These are phyloP conservation scores for Aureobasidium pullulans DNA, from an alignment of 2,329 filamentous ascomycete species.

Conservation along the genomic window DNA sequence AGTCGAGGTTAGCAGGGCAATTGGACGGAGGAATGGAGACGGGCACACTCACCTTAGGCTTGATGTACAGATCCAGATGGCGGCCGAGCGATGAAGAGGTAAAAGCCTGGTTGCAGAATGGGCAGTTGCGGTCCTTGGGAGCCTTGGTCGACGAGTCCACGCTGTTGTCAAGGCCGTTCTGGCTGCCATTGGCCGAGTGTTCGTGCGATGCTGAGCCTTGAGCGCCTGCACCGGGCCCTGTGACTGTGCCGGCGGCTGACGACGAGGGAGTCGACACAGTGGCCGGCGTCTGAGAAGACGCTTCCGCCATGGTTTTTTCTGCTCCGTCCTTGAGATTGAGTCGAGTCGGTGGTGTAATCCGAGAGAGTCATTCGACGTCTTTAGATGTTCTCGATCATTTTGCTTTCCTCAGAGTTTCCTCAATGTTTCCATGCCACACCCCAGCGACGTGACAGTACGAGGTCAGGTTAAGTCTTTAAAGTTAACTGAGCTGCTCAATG, in stretches of 20 bases:
- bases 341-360: background rate
- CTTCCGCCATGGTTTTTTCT: slow-evolving; percentile 13
- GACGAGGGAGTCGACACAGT: slow-evolving; percentile 10
- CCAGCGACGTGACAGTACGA: slow-evolving; percentile 2
- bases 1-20: background rate
- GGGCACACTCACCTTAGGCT: slow-evolving; percentile 52
- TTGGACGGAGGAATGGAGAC: background rate
- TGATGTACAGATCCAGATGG: slow-evolving; percentile 90
- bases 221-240: background rate
- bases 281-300: slow-evolving; percentile 7
- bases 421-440: slow-evolving; percentile 11
- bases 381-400: slow-evolving; percentile 8
- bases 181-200: slow-evolving; percentile 11
- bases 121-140: slow-evolving; percentile 79
- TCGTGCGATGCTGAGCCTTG: slow-evolving; percentile 13
- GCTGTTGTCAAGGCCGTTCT: slow-evolving; percentile 1
- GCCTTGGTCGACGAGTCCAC: slow-evolving; percentile 30
- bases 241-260: slow-evolving; percentile 8
- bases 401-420: background rate
- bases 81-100: slow-evolving; percentile 90
- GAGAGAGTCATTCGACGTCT: slow-evolving; percentile 6
- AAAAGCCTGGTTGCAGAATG: slow-evolving; percentile 81
- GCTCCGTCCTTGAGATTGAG: background rate
- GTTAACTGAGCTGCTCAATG: slow-evolving; percentile 2
- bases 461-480: slow-evolving; percentile 5